Evolutionary conservation across 345 rosid species (phyloP).

Genomic region (Garcia nutans): DNA sequence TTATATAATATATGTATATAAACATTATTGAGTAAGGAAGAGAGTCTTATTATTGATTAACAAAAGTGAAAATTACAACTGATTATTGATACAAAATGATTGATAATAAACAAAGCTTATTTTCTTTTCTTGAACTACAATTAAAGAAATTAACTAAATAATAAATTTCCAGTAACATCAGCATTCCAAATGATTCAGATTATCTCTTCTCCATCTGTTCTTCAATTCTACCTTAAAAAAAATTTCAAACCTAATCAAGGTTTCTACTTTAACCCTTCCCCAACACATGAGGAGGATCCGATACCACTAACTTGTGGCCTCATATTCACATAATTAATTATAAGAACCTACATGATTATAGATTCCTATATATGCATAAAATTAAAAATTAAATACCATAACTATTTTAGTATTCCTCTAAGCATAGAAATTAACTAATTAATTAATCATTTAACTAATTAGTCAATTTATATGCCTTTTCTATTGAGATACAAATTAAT

Average conservation of each 20-base stretch:
- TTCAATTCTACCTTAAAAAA: no score
- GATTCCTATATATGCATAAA: neutral
- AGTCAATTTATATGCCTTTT: neutral
- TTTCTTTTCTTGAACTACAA: conserved; percentile 7
- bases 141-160: conserved; percentile 8
- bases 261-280: conserved; percentile 6
- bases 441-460: neutral
- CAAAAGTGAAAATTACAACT: conserved; percentile 12
- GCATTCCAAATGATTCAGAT: neutral
- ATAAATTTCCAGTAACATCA: neutral
- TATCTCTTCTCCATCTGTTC: neutral
- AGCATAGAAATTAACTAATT: neutral
- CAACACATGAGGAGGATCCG: neutral
- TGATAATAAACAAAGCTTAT: neutral
- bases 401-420: neutral
- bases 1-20: no score
- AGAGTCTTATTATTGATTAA: neutral
- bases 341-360: neutral
- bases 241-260: neutral
- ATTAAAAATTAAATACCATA: neutral
- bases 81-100: neutral
- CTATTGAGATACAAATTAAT: neutral
- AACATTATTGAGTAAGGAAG: neutral
- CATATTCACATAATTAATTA: conserved; percentile 1
- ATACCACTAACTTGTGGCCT: conserved; percentile 1